Conservation (phyloP, 2,329 filamentous ascomycete genomes). For the Xylariaceae sp. region DNA sequence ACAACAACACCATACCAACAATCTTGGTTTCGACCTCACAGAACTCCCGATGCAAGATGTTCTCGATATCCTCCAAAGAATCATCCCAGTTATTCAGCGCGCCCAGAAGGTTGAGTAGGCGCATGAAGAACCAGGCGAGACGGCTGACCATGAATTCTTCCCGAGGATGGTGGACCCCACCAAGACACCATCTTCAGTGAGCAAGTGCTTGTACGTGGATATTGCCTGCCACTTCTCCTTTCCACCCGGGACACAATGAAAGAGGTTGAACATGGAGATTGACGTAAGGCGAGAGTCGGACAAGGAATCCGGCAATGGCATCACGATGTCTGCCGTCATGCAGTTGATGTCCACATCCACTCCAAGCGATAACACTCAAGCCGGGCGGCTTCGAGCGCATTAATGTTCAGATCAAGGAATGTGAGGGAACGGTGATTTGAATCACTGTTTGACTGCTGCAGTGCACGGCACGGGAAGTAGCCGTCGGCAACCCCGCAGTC, state of each 20-base stretch:
- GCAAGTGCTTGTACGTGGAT: background rate
- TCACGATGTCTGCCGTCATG: background rate
- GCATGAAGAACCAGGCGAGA: background rate
- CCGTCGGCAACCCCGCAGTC: background rate
- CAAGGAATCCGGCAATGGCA: background rate
- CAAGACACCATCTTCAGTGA: background rate
- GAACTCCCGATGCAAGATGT: background rate
- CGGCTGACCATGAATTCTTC: background rate
- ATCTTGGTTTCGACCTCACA: background rate
- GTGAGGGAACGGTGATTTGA: background rate
- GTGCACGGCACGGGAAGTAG: background rate
- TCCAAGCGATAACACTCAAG: background rate
- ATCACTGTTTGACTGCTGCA: background rate
- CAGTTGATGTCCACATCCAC: background rate
- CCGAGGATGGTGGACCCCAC: background rate
- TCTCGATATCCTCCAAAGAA: background rate
- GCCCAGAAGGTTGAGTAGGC: background rate
- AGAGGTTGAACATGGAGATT: background rate
- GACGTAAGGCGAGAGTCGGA: background rate
- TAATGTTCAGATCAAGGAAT: background rate
- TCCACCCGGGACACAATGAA: background rate
- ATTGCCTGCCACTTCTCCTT: background rate
- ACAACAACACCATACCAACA: background rate
- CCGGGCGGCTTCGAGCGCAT: background rate
- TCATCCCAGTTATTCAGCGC: background rate